Evolutionary conservation across 2,329 filamentous ascomycete genomes (phyloP).

Genomic region (Eutypa lata): DNA sequence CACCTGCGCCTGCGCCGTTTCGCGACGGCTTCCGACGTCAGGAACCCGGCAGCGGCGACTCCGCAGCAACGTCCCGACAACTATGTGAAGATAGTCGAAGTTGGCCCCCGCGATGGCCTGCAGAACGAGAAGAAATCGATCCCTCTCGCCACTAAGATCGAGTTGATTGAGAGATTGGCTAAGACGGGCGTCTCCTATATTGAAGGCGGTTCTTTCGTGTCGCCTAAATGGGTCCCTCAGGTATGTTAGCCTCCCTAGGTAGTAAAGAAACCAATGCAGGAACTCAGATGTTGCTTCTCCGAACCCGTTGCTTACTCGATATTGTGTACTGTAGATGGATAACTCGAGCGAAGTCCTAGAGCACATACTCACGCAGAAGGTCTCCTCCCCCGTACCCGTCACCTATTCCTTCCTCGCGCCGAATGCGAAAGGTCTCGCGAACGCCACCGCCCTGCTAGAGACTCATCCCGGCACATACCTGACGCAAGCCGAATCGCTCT

Average conservation of each 20-base stretch:
- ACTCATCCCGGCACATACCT: constrained; percentile 47
- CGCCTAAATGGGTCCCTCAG: constrained; percentile 66
- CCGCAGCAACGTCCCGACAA: constrained; percentile 20
- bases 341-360: constrained; percentile 73
- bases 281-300: constrained; percentile 7
- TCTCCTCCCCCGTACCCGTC: constrained; percentile 52
- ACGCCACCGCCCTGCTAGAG: constrained; percentile 54
- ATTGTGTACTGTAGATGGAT: constrained; percentile 63
- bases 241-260: constrained; percentile 31
- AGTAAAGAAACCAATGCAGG: constrained; percentile 2
- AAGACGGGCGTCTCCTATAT: constrained; percentile 57
- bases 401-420: constrained; percentile 80
- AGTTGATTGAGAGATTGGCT: constrained; percentile 56
- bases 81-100: constrained; percentile 55
- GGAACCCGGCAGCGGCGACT: constrained; percentile 10
- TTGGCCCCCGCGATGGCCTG: constrained; percentile 66
- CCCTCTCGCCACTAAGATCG: constrained; percentile 58
- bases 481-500: constrained; percentile 45
- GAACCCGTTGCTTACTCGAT: neutral
- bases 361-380: constrained; percentile 59
- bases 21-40: constrained; percentile 28
- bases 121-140: constrained; percentile 65
- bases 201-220: constrained; percentile 66
- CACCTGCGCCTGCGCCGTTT: constrained; percentile 17
- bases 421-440: constrained; percentile 69